A percentile compares a stretch with the other conserved stretches of the same genome.
Evolutionary conservation across 805 yeast genomes (phyloP).

Genomic region (Cyberlindnera meyerae): DNA sequence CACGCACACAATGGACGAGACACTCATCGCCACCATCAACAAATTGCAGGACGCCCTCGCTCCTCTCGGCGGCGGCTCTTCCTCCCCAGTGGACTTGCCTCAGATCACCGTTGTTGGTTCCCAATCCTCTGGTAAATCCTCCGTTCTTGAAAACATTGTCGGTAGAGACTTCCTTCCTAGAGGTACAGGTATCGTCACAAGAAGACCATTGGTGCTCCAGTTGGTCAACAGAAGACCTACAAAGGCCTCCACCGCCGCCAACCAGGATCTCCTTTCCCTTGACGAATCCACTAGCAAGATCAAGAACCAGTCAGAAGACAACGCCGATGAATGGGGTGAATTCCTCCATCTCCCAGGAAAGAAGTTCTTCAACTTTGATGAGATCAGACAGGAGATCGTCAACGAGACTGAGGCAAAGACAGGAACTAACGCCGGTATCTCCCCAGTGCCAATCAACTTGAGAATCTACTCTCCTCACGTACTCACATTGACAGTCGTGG

Average conservation of each 20-base stretch:
- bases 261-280: constrained; percentile 32
- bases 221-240: constrained; percentile 62
- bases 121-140: constrained; percentile 84
- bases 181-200: constrained; percentile 89
- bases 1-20: constrained; percentile 55
- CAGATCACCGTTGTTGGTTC: constrained; percentile 96
- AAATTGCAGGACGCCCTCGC: constrained; percentile 84
- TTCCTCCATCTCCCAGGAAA: constrained; percentile 88
- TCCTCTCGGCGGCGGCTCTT: constrained; percentile 75
- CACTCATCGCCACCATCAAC: constrained; percentile 70
- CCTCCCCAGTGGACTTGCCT: constrained; percentile 83
- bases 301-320: constrained; percentile 56
- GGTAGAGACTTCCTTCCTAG: constrained; percentile 89
- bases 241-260: constrained; percentile 19
- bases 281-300: constrained; percentile 35
- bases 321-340: constrained; percentile 93
- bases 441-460: constrained; percentile 87
- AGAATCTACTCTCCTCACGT: constrained; percentile 93
- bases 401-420: constrained; percentile 84
- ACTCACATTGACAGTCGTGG: constrained; percentile 88
- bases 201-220: constrained; percentile 82
- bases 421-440: constrained; percentile 82
- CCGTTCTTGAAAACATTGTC: constrained; percentile 85
- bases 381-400: constrained; percentile 85
- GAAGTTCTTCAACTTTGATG: constrained; percentile 81